Evolutionary conservation across 2,329 filamentous ascomycete species (phyloP).

Genomic region (Pseudogymnoascus sp.): DNA sequence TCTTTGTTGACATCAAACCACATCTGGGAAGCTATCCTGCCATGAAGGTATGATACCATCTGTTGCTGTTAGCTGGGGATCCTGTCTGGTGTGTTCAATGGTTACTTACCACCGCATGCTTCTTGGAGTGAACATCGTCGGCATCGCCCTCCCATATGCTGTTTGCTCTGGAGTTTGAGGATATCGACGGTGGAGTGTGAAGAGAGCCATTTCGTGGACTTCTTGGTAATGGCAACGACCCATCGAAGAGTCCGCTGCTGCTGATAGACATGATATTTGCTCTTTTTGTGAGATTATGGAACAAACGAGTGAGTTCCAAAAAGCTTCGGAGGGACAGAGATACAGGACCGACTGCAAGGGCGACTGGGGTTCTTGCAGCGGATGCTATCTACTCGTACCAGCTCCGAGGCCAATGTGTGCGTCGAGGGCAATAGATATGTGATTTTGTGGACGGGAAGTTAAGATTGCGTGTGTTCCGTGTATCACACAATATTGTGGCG

Average conservation of each 20-base stretch:
- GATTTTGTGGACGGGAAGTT: neutral
- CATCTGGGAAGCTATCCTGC: slow-evolving; percentile 23
- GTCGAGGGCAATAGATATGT: neutral
- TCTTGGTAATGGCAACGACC: neutral
- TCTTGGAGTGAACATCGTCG: slow-evolving; percentile 24
- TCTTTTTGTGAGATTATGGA: neutral
- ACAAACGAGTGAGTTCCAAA: neutral
- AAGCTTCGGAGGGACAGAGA: slow-evolving; percentile 1
- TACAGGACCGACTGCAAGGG: neutral
- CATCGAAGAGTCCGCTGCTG: neutral
- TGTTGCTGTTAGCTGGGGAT: slow-evolving; percentile 6
- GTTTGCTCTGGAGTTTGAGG: slow-evolving; percentile 14
- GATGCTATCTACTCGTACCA: neutral
- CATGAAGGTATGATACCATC: slow-evolving; percentile 26
- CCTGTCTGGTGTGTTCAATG: neutral
- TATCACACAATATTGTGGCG: neutral
- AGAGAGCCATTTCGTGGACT: slow-evolving; percentile 2
- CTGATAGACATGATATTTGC: neutral
- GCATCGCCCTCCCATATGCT: slow-evolving; percentile 13
- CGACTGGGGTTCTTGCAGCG: neutral
- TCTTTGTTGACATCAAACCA: slow-evolving; percentile 20
- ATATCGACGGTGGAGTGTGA: slow-evolving; percentile 1
- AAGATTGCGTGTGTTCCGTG: neutral
- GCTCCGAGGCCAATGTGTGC: neutral
- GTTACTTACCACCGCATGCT: slow-evolving; percentile 20